Percentiles rank a stretch among this genome's conserved stretches.
These are phyloP conservation scores for Quercus ilex DNA, from an alignment of 306 rosid genomes.

Conservation along the genomic window DNA sequence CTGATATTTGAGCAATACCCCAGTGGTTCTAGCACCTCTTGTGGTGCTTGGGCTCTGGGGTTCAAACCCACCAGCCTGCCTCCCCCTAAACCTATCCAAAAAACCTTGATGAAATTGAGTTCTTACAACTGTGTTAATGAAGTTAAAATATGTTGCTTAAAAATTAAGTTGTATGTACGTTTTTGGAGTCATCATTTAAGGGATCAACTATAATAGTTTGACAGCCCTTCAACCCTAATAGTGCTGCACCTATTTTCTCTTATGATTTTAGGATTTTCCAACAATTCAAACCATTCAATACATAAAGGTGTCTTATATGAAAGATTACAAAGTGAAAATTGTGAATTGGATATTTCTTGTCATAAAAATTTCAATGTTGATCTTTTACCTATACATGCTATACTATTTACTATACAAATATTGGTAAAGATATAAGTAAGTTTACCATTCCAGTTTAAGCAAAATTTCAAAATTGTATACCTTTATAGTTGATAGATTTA, in stretches of 20 bases:
- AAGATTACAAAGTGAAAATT: not conserved
- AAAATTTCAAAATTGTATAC: not conserved
- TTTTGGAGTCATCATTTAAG: not conserved
- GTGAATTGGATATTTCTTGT: not conserved
- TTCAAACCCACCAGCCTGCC: too few relatives aligned
- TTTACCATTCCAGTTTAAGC: not conserved
- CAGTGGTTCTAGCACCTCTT: too few relatives aligned
- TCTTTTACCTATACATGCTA: not conserved
- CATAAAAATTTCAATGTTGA: not conserved
- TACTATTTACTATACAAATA: not conserved
- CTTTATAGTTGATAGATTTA: not conserved
- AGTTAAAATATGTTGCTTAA: not conserved
- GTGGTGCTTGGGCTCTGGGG: too few relatives aligned
- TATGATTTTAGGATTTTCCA: not conserved
- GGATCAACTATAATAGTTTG: not conserved
- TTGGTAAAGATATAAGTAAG: not conserved
- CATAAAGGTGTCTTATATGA: not conserved
- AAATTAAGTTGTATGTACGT: conserved; percentile 12
- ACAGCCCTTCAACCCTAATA: not conserved
- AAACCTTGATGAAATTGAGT: not conserved
- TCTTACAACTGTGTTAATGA: not conserved
- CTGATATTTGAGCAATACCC: too few relatives aligned
- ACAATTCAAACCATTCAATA: not conserved
- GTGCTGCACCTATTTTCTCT: not conserved
- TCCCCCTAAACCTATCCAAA: not conserved